Base-by-base conservation (phyloP, 768 basidiomycete genomes). In the Krasilnikovozyma curviuscula region DNA sequence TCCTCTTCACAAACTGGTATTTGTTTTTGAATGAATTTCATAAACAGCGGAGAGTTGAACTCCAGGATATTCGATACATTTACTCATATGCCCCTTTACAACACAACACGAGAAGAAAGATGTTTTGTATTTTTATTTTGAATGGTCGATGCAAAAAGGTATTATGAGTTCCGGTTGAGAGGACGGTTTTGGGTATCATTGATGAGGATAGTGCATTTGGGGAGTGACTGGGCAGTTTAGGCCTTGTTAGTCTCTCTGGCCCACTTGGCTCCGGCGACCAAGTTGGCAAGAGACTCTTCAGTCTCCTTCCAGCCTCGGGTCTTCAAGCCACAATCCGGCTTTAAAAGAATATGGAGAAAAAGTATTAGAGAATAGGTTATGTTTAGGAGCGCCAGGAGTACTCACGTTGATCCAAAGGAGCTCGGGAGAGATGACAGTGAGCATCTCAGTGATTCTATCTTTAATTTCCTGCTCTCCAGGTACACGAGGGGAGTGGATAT, bases 281-380 rank as follows among this genome's bases (percentile, higher is more conserved):
- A 71, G 71, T 53, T 49, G n/a, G 21, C 32, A 9, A 48, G 57
- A 59, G 30, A 44, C 70, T 76, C 75, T 70, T 93, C 83, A 37
- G 89, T 95, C 74, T 97, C 89, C 67, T 82, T 81, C 89, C 89
- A 93, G 59, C 81, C 84, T 73, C 89, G 85, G 56, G 91, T 97
- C 76, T 97, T 97, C 59, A 97, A 73, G 69, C 91, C 93, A 63
- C 91, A 95, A 66, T 95, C 91, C 74, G 74, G 55, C 28, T 56
- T 10, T 48, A 52, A 35, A 16, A 3, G 46, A 49, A 30, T 13
- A 53, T 47, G 42, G 52, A 23, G 24, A 19, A 49, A 7, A 28
- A 37, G 29, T 29, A 40, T 5, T n/a, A n/a, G 7, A 40, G 23
- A 37, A 9, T 21, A 5, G 48, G 48, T 23, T 60, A 24, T n/a